Base-by-base conservation (phyloP, 1,284 basidiomycete genomes). In the Ceraceosorus bombacis region DNA sequence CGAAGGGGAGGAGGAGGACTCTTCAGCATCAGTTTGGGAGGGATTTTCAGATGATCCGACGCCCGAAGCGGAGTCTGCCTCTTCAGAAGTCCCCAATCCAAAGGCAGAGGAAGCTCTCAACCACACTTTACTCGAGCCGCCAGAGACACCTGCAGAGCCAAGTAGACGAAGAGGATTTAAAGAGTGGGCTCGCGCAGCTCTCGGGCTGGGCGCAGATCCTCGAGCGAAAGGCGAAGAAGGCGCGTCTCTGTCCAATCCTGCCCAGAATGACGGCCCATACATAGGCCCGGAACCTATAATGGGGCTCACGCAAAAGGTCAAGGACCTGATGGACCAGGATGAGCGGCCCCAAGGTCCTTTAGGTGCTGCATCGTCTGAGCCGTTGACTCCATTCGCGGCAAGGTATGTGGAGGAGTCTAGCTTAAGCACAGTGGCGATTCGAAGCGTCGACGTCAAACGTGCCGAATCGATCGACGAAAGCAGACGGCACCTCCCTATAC, bases 401-500 rank as follows among this genome's bases (percentile, higher is more conserved):
- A 61, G 51, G 12, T 62, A 63, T 51, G 66, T 63, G 41, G 58
- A 57, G 6, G 66, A 70, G 36, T 57, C 57, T 36, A 17, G 54
- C 1, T 12, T 49, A 17, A 60, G 10, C 9, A 38, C 7, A 12
- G 38, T 39, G 6, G 51, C 12, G 15, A 61, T 36, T 53, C 85
- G 83, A 65, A 79, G 82, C 49, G 82, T 92, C n/a, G 78, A 80
- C 0, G 82, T 97, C 43, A 80, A 80, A 38, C 84, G 94, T 8
- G 83, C 86, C 1, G 74, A 82, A 41, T 88, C 88, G 41, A 85
- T 96, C 5, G 84, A 88, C 65, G 88, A 88, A 60, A 82, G 86
- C 1, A 82, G 95, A 49, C 80, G 92, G 65, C 81, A 88, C 60
- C 81, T 99, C 1, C 95, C 95, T 3, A 90, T 98, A 61, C 83